phyloP scores from a whole-genome alignment of 441 rosid species.

The Adansonia grandidieri region DNA sequence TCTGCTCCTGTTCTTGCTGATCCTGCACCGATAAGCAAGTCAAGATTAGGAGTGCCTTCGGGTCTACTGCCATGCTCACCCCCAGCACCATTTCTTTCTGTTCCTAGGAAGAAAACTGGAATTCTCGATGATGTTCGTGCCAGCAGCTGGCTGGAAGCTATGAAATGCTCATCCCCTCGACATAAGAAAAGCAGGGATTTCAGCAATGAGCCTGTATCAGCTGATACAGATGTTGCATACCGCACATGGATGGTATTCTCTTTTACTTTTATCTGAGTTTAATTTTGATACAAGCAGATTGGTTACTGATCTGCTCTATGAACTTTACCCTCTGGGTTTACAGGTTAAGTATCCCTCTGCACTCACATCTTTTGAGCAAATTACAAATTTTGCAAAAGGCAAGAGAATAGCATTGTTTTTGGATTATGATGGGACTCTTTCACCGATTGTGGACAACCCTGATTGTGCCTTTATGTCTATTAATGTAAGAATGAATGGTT shows the following conservation, averaged over 20 bases:
- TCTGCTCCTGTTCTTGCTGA: conserved; percentile 71
- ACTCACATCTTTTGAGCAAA: conserved; percentile 42
- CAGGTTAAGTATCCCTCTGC: conserved; percentile 94
- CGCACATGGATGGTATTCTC: conserved; percentile 69
- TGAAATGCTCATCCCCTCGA: conserved; percentile 92
- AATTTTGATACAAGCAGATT: conserved; percentile 9
- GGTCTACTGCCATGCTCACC: conserved; percentile 49
- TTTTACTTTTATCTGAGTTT: conserved; percentile 22
- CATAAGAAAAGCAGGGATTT: conserved; percentile 46
- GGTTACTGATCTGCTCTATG: conserved; percentile 26
- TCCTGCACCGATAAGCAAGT: conserved; percentile 51
- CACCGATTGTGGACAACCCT: too few relatives aligned
- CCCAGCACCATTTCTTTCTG: conserved; percentile 49
- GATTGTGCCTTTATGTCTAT: conserved; percentile 55
- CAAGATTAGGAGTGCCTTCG: conserved; percentile 51
- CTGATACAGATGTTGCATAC: conserved; percentile 64
- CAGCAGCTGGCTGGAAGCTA: conserved; percentile 76
- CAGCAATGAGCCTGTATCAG: conserved; percentile 38
- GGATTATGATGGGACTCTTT: too few relatives aligned
- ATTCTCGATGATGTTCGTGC: conserved; percentile 79
- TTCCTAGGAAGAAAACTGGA: conserved; percentile 81
- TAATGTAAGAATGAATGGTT: conserved; percentile 64
- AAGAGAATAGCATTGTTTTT: too few relatives aligned
- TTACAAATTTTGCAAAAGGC: too few relatives aligned
- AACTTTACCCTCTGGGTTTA: conserved; percentile 24